Percentiles rank a stretch among this genome's conserved stretches.
Conservation (phyloP, 2,329 filamentous ascomycete species). For the Colletotrichum aenigma region DNA sequence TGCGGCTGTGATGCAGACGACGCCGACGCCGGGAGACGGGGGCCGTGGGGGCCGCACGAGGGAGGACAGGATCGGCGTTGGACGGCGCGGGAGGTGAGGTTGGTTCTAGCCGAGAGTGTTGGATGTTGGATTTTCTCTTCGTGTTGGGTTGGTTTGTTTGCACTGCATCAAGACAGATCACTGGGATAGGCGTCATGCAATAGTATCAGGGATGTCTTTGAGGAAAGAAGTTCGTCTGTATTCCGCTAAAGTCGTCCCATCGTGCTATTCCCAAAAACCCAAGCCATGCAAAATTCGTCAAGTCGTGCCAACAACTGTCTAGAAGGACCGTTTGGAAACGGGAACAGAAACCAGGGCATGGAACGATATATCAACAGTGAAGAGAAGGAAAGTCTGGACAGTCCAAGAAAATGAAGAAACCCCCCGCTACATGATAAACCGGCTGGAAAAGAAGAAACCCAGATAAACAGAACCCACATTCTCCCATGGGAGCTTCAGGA, state of each 20-base stretch:
- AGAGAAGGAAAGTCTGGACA: not conserved
- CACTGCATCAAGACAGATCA: not conserved
- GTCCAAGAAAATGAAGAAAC: not conserved
- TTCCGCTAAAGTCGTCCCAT: not conserved
- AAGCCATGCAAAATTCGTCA: not conserved
- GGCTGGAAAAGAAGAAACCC: not conserved
- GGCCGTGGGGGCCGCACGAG: constrained; percentile 27
- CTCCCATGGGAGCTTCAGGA: not conserved
- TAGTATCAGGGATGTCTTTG: not conserved
- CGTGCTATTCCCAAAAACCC: not conserved
- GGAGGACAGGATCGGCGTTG: constrained; percentile 43
- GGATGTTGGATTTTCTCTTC: not conserved
- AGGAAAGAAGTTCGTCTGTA: not conserved
- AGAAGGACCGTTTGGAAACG: not conserved
- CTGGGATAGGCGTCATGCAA: not conserved
- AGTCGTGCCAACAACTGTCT: not conserved
- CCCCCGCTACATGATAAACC: not conserved
- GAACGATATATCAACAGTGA: not conserved
- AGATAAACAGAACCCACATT: not conserved
- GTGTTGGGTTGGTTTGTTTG: not conserved
- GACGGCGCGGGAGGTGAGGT: constrained; percentile 23
- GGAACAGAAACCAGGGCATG: not conserved
- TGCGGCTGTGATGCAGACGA: constrained; percentile 24
- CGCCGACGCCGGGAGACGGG: constrained; percentile 26
- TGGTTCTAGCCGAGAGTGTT: too few relatives aligned